phyloP scores from a whole-genome alignment of 352 stramenopile genomes.

The Peronospora belbahrii region DNA sequence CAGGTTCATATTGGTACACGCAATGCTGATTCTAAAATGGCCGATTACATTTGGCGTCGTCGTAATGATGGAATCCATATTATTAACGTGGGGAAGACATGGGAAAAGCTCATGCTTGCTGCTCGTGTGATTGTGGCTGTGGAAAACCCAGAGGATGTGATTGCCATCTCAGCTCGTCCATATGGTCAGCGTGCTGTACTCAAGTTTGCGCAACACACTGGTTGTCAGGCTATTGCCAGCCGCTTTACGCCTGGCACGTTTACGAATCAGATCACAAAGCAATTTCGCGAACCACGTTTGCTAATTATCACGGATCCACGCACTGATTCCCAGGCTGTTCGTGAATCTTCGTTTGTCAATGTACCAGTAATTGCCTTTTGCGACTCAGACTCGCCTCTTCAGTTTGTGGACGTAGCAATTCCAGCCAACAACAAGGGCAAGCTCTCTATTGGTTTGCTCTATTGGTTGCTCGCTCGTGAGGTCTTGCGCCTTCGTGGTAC shows the following conservation, averaged over 20 bases:
- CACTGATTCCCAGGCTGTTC: constrained; percentile 95
- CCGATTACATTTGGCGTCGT: constrained; percentile 99
- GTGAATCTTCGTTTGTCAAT: constrained; percentile 99
- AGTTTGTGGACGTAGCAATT: constrained; percentile 99
- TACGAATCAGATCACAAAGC: constrained; percentile 99
- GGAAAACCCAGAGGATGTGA: constrained; percentile 99
- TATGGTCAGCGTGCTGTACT: constrained; percentile 99
- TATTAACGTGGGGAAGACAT: constrained; percentile 99
- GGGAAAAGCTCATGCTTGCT: constrained; percentile 99
- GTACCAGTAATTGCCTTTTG: constrained; percentile 99
- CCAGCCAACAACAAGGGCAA: constrained; percentile 99
- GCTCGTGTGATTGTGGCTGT: constrained; percentile 99
- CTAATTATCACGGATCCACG: constrained; percentile 99
- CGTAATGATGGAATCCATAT: constrained; percentile 99
- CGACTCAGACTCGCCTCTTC: constrained; percentile 98
- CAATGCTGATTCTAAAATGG: constrained; percentile 98
- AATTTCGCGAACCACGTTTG: constrained; percentile 99
- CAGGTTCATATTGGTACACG: constrained; percentile 99
- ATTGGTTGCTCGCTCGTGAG: constrained; percentile 99
- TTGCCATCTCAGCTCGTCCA: constrained; percentile 97
- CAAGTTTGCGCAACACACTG: constrained; percentile 99
- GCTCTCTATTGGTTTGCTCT: constrained; percentile 99
- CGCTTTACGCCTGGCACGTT: constrained; percentile 99
- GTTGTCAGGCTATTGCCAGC: constrained; percentile 94
- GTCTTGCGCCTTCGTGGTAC: constrained; percentile 96